phyloP scores from a whole-genome alignment of 495 filamentous ascomycete genomes.

The Pyrenopolyporus hunteri region DNA sequence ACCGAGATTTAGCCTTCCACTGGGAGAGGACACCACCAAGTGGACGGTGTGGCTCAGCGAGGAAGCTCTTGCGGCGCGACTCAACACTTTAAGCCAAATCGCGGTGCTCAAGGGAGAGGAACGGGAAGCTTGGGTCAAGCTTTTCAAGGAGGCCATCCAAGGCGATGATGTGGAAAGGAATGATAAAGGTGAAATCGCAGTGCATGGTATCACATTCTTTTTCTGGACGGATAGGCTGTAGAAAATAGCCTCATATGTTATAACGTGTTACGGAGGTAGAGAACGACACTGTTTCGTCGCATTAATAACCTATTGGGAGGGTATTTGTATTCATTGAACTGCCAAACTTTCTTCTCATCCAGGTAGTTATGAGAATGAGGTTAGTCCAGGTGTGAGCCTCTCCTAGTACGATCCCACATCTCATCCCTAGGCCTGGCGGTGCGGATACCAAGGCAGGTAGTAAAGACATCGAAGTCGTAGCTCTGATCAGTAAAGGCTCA shows the following conservation, averaged over 20 bases:
- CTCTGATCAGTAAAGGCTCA: not conserved
- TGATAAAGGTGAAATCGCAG: constrained; percentile 58
- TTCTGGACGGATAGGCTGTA: constrained; percentile 58
- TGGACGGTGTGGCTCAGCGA: constrained; percentile 57
- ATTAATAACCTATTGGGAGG: too few species aligned
- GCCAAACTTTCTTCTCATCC: too few species aligned
- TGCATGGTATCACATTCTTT: constrained; percentile 61
- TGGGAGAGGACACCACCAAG: constrained; percentile 41
- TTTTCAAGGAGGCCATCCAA: constrained; percentile 52
- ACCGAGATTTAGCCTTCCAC: constrained; percentile 59
- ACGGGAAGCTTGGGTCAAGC: constrained; percentile 51
- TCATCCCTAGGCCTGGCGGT: too few species aligned
- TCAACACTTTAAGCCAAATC: constrained; percentile 66
- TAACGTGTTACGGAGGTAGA: not conserved
- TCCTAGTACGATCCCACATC: too few species aligned
- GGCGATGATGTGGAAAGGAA: constrained; percentile 54
- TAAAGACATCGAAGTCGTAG: too few species aligned
- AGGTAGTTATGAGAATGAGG: too few species aligned
- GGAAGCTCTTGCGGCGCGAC: constrained; percentile 61
- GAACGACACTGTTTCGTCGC: too few species aligned
- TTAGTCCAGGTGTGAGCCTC: too few species aligned
- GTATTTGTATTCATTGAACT: too few species aligned
- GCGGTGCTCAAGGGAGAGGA: constrained; percentile 57
- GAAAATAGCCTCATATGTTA: constrained; percentile 3
- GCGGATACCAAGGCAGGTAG: too few species aligned